Evolutionary conservation across 148 eudicot species (phyloP).

Genomic region (Rhododendron williamsianum): DNA sequence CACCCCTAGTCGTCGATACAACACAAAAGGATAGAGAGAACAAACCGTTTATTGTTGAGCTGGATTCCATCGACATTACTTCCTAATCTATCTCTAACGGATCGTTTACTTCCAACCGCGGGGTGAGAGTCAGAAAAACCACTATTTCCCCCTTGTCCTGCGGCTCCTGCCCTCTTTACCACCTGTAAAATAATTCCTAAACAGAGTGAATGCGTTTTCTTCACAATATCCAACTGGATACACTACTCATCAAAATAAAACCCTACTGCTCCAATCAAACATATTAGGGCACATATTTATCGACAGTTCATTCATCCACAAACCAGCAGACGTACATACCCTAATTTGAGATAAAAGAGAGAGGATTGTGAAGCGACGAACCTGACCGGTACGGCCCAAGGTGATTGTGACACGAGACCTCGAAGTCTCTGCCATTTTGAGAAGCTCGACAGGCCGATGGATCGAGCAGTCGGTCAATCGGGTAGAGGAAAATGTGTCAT

Average conservation of each 20-base stretch:
- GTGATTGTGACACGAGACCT: slow-evolving; percentile 28
- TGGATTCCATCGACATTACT: slow-evolving; percentile 26
- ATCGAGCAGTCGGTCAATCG: neutral
- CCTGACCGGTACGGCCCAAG: slow-evolving; percentile 68
- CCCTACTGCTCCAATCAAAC: neutral
- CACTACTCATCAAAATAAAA: neutral
- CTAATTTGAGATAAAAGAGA: neutral
- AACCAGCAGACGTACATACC: neutral
- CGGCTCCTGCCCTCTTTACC: slow-evolving; percentile 45
- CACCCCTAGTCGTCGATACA: neutral
- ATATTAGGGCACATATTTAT: neutral
- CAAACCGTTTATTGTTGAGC: slow-evolving; percentile 43
- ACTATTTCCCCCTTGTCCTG: slow-evolving; percentile 32
- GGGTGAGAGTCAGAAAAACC: slow-evolving; percentile 25
- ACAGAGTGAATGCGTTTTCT: neutral
- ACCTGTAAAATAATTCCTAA: slow-evolving; percentile 41
- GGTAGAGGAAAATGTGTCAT: neutral
- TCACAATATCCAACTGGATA: neutral
- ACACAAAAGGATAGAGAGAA: neutral
- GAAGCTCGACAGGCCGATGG: neutral
- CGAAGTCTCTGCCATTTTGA: neutral
- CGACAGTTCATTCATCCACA: neutral
- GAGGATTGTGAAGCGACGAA: slow-evolving; percentile 6
- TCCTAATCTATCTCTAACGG: slow-evolving; percentile 71
- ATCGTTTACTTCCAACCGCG: slow-evolving; percentile 56